Conservation (phyloP, 306 rosid genomes). For the Trichosanthes cucumerina region DNA sequence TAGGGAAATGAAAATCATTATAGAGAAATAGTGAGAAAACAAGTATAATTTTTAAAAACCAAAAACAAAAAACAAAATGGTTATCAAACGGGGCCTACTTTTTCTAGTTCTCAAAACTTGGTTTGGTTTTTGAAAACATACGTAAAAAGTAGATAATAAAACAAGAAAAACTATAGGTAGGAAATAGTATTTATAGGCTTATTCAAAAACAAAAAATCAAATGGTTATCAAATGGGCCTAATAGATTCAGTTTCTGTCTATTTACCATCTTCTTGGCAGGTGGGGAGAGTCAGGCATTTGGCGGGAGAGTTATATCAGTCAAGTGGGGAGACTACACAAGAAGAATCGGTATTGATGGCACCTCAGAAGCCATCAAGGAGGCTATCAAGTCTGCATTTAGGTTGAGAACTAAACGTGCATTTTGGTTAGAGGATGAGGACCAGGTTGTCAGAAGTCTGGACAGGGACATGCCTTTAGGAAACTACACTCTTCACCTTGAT, state of each 20-base stretch:
- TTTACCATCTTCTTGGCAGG: conserved; percentile 29
- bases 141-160: no score
- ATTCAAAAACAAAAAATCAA: no score
- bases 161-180: no score
- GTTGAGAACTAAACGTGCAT: conserved; percentile 81
- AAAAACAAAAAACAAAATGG: no score
- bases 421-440: conserved; percentile 98
- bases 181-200: no score
- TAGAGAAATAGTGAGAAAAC: no score
- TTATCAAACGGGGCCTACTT: no score
- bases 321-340: conserved; percentile 89
- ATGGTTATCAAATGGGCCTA: no score
- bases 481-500: conserved; percentile 85
- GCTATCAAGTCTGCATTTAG: conserved; percentile 83
- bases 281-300: conserved; percentile 64
- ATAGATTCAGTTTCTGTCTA: background rate
- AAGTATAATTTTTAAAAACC: no score
- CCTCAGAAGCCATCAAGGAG: conserved; percentile 85
- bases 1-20: no score
- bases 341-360: conserved; percentile 84
- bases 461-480: conserved; percentile 93
- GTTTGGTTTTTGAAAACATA: no score
- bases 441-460: conserved; percentile 83
- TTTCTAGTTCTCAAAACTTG: no score
- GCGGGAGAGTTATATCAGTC: conserved; percentile 87